These are phyloP conservation scores for Klebsormidium nitens DNA, from an alignment of 139 green algal species.

Conservation along the genomic window DNA sequence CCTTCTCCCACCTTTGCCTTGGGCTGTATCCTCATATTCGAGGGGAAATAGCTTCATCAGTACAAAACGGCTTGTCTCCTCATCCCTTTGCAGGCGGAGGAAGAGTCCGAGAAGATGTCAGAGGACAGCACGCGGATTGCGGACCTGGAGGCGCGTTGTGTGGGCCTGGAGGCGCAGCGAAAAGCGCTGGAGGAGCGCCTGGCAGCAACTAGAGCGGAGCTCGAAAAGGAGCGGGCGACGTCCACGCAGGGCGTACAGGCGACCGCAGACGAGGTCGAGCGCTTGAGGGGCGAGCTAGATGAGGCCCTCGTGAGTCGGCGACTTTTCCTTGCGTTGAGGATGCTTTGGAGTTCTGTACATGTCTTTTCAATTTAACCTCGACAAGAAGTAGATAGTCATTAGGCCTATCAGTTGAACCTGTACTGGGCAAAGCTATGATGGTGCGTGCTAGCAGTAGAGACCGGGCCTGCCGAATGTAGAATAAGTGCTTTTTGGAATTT, in stretches of 20 bases:
- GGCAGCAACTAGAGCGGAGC: background rate
- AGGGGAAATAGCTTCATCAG: no score
- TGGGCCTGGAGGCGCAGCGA: slow-evolving; percentile 13
- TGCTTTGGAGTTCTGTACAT: background rate
- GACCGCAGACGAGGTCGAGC: background rate
- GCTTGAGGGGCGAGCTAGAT: background rate
- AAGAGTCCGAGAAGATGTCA: slow-evolving; percentile 31
- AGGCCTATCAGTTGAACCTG: no score
- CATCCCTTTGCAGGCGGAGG: slow-evolving; percentile 31
- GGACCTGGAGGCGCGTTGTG: slow-evolving; percentile 10
- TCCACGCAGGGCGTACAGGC: background rate
- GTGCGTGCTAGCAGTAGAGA: no score
- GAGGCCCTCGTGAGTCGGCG: background rate
- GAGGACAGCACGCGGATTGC: slow-evolving; percentile 9
- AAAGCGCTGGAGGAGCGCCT: slow-evolving; percentile 9
- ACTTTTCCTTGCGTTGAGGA: background rate
- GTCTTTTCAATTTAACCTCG: background rate
- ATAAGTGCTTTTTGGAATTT: no score
- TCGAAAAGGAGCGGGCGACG: background rate
- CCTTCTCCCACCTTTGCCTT: no score
- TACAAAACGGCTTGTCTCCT: no score
- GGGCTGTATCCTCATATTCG: no score
- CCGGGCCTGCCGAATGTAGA: no score
- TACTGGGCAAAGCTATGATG: no score
- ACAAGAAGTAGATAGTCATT: no score